Conservation (phyloP, 306 rosid genomes). For the Quercus glauca region DNA sequence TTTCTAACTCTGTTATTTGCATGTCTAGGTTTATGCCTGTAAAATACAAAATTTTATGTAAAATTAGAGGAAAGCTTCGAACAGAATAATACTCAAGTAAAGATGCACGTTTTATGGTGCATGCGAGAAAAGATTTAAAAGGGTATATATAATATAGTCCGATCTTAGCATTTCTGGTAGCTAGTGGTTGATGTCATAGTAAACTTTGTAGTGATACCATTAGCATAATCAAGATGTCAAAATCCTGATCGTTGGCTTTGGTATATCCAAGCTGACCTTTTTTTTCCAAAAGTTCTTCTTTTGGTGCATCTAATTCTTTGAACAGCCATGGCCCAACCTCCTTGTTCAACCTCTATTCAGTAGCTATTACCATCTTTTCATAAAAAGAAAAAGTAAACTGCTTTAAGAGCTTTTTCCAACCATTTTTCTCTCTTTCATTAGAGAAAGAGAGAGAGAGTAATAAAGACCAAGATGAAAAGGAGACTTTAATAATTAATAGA, state of each 20-base stretch:
- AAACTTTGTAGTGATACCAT: not conserved
- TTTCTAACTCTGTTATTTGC: not conserved
- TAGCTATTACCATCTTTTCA: constrained; percentile 27
- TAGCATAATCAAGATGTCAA: not conserved
- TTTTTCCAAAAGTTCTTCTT: constrained; percentile 17
- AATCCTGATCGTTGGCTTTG: constrained; percentile 29
- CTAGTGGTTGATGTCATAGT: not conserved
- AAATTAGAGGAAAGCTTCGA: too few species aligned
- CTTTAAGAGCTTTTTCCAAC: constrained; percentile 42
- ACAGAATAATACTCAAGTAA: too few species aligned
- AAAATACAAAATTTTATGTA: too few species aligned
- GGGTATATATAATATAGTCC: too few species aligned
- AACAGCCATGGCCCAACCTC: constrained; percentile 42
- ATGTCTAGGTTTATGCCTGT: not conserved
- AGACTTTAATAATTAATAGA: constrained; percentile 27
- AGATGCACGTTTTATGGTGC: too few species aligned
- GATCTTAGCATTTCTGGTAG: not conserved
- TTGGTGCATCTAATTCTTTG: constrained; percentile 42
- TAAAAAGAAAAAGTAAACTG: constrained; percentile 29
- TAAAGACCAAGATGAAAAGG: constrained; percentile 26
- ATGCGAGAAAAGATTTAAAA: too few species aligned
- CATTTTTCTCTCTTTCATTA: constrained; percentile 20
- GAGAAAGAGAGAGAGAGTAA: constrained; percentile 21
- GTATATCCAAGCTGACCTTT: constrained; percentile 29
- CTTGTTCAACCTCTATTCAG: constrained; percentile 30